Evolutionary conservation across 73 alveolate genomes (phyloP).

Genomic region (Stentor roeselii): DNA sequence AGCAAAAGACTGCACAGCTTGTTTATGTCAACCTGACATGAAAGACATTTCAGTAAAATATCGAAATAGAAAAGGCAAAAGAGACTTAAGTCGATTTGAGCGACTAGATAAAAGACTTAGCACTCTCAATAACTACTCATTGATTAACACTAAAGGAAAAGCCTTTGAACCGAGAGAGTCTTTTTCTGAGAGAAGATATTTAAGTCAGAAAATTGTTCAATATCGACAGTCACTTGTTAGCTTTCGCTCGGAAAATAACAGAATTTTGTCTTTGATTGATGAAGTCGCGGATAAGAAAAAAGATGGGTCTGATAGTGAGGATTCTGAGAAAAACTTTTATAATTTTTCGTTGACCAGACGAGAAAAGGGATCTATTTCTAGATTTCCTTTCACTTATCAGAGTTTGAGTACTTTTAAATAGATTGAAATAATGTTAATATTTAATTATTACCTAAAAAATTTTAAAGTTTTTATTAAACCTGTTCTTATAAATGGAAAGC

Average conservation of each 20-base stretch:
- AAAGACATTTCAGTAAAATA: not conserved
- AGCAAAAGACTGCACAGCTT: constrained; percentile 41
- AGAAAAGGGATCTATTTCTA: not conserved
- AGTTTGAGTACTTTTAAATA: not conserved
- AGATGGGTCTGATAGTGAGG: too few relatives aligned
- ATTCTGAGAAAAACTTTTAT: not conserved
- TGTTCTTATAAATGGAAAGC: not conserved
- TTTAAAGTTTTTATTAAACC: too few relatives aligned
- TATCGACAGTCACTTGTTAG: not conserved
- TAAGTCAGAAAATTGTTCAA: not conserved
- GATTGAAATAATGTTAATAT: too few relatives aligned
- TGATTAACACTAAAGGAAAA: not conserved
- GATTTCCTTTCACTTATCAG: not conserved
- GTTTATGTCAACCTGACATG: not conserved
- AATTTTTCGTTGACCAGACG: not conserved
- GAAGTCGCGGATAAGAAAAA: too few relatives aligned
- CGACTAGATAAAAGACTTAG: not conserved
- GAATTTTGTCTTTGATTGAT: not conserved
- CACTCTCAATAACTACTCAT: not conserved
- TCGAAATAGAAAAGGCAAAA: not conserved
- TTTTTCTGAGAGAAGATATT: not conserved
- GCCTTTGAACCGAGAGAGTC: not conserved
- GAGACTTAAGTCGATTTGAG: not conserved
- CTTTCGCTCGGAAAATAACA: not conserved
- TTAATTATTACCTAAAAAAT: not conserved